Conservation (phyloP, 345 rosid species). For the Rhodamnia rubescens region DNA sequence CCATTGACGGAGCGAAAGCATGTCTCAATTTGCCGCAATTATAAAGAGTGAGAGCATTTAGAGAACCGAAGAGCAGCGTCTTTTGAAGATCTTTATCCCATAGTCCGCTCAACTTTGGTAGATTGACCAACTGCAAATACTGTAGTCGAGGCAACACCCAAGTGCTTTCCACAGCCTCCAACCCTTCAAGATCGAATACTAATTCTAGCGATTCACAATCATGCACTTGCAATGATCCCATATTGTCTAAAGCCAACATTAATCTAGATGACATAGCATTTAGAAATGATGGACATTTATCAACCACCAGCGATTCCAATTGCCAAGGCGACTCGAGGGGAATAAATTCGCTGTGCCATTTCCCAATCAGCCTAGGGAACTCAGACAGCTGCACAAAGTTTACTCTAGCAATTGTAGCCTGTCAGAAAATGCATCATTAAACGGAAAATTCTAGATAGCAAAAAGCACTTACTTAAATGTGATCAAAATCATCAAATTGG, state of each 20-base stretch:
- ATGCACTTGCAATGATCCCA: neutral
- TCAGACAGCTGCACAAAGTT: neutral
- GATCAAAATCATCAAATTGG: neutral
- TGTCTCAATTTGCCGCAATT: neutral
- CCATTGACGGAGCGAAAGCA: neutral
- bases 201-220: neutral
- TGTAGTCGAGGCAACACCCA: neutral
- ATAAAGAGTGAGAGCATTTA: neutral
- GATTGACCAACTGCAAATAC: neutral
- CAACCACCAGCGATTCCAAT: neutral
- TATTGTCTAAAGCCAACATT: neutral
- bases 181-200: neutral
- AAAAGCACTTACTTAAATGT: neutral
- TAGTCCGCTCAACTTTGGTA: neutral
- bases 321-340: neutral
- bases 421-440: neutral
- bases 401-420: neutral
- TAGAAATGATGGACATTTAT: neutral
- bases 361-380: neutral
- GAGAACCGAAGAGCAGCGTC: neutral
- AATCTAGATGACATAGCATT: neutral
- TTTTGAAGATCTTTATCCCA: neutral
- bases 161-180: neutral
- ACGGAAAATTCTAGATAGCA: neutral
- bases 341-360: neutral